Percentiles rank a stretch among this genome's conserved stretches.
Evolutionary conservation across 192 early-diverging fungal genomes (phyloP).

Genomic region (Phycomyces nitens): DNA sequence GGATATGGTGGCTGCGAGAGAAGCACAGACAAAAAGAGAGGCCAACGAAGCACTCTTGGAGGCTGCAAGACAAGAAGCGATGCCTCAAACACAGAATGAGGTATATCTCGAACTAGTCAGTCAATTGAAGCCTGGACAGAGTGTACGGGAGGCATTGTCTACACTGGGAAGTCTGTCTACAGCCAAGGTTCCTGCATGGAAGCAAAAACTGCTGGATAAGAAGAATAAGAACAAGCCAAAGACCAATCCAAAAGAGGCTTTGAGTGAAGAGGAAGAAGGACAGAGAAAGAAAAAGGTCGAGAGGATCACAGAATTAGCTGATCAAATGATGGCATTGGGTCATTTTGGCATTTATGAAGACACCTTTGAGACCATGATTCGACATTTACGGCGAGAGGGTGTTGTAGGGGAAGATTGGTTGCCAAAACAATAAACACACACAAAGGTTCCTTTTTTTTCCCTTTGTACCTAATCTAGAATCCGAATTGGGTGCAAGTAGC

Average conservation of each 20-base stretch:
- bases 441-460: background rate
- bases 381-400: slow-evolving; percentile 55
- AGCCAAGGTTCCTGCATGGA: slow-evolving; percentile 36
- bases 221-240: slow-evolving; percentile 37
- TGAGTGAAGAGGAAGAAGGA: slow-evolving; percentile 34
- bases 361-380: slow-evolving; percentile 65
- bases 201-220: slow-evolving; percentile 32
- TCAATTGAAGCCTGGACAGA: slow-evolving; percentile 56
- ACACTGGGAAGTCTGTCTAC: slow-evolving; percentile 44
- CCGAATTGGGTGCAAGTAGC: too few relatives aligned
- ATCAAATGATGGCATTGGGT: slow-evolving; percentile 68
- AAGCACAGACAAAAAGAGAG: slow-evolving; percentile 47
- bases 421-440: slow-evolving; percentile 24
- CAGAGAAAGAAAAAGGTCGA: slow-evolving; percentile 52
- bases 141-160: slow-evolving; percentile 55
- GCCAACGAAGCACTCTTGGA: slow-evolving; percentile 43
- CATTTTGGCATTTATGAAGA: slow-evolving; percentile 66
- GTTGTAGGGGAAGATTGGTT: slow-evolving; percentile 59
- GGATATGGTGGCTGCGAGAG: slow-evolving; percentile 54
- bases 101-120: slow-evolving; percentile 55
- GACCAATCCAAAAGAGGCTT: slow-evolving; percentile 9
- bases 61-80: slow-evolving; percentile 33
- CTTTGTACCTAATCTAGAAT: too few relatives aligned
- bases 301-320: slow-evolving; percentile 60
- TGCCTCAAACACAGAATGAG: slow-evolving; percentile 52